Percentiles rank a stretch among this genome's conserved stretches.
Evolutionary conservation across 164 flowering plant genomes (phyloP).

Genomic region (Aristolochia californica): DNA sequence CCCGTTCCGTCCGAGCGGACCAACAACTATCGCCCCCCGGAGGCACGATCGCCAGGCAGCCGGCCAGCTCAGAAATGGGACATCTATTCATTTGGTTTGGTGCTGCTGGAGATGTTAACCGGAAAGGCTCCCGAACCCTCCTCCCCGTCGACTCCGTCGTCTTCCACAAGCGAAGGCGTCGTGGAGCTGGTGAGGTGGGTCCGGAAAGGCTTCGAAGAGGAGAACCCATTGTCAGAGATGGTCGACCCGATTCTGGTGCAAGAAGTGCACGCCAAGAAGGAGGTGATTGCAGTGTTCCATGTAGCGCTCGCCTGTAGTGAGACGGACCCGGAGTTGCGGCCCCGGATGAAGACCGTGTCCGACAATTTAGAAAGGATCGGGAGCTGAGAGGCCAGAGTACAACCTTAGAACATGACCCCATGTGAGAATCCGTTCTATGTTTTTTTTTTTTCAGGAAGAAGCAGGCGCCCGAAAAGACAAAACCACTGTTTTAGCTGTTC

Average conservation of each 20-base stretch:
- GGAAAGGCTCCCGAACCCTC: constrained; percentile 69
- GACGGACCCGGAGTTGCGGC: constrained; percentile 76
- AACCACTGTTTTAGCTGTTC: too few species aligned
- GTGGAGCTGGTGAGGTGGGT: constrained; percentile 83
- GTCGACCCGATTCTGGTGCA: constrained; percentile 64
- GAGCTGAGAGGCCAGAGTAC: neutral
- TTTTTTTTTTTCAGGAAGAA: too few species aligned
- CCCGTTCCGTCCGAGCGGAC: constrained; percentile 21
- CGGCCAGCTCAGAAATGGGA: constrained; percentile 85
- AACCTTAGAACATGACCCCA: too few species aligned
- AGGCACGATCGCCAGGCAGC: constrained; percentile 43
- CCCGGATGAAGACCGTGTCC: constrained; percentile 71
- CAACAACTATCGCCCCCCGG: constrained; percentile 68
- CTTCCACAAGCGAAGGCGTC: constrained; percentile 38
- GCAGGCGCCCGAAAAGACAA: too few species aligned
- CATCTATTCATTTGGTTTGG: constrained; percentile 81
- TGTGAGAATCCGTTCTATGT: too few species aligned
- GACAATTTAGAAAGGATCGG: constrained; percentile 73
- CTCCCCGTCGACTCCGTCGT: constrained; percentile 39
- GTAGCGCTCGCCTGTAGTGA: constrained; percentile 81
- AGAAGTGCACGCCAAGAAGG: constrained; percentile 74
- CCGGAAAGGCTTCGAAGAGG: constrained; percentile 66
- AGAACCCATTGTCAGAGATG: constrained; percentile 65
- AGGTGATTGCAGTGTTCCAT: constrained; percentile 64
- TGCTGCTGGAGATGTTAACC: constrained; percentile 66